Base-by-base conservation (phyloP, 78 protist genomes). In the Cavenderia fasciculata region DNA sequence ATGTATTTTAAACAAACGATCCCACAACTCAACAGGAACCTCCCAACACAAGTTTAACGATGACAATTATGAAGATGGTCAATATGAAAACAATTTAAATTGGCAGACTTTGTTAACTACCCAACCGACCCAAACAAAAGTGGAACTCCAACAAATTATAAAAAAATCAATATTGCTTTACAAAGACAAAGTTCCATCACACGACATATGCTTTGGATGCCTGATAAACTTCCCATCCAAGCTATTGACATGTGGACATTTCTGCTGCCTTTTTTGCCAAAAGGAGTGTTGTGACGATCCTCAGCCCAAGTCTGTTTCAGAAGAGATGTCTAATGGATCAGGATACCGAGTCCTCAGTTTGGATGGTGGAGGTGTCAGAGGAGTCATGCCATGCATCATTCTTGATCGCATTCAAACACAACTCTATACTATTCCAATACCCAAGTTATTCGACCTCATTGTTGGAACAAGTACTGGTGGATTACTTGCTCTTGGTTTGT, bases 331-430 rank as follows among this genome's bases (percentile, higher is more conserved):
- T n/a, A n/a, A n/a, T n/a, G n/a, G n/a, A n/a, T n/a, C n/a, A 33
- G 77, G 77, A 18, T 43, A 43, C 27, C 57, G 87, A 63, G 46
- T 78, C 14, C 59, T 78, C 34, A 36, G 71, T 7, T 33, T 78
- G 29, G 87, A 78, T 78, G 87, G 87, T 25, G 70, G 86, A 16
- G 70, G 70, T 33, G 40, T 62, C 21, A 29, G 72, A 23, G 86
- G 86, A 12, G 62, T 78, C 3, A 18, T 61, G 11, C 74, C 57
- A 36, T 65, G 78, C 27, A n/a, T 40, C 25, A 62, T 78, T 25
- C 41, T 78, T 8, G 47, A 56, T 1, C 51, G 57, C 23, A 43
- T 78, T 19, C 38, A 43, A 49, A 70, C 44, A 43, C 77, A 70
- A 70, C 61, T 70, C 5, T 68, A 43, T 68, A 40, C 41, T 4